Conservation (phyloP, 73 alveolate species). For the Symbiodinium natans region DNA sequence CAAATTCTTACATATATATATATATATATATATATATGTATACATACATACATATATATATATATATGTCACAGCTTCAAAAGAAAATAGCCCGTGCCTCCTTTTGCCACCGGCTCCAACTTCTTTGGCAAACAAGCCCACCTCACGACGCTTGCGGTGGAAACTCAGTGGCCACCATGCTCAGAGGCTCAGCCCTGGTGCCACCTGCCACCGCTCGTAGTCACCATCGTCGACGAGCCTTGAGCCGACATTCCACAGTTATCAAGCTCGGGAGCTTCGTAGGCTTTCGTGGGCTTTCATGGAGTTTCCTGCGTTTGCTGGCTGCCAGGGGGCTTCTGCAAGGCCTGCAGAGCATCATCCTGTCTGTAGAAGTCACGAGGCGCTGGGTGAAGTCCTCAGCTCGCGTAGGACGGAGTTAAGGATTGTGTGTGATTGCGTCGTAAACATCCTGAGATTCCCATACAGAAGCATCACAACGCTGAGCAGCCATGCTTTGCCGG, state of each 20-base stretch:
- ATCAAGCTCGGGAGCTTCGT: neutral
- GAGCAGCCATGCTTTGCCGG: neutral
- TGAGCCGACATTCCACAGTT: neutral
- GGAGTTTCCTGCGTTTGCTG: too few species aligned
- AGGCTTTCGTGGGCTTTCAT: too few species aligned
- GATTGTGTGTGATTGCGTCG: too few species aligned
- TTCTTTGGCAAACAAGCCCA: conserved; percentile 39
- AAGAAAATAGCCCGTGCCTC: too few species aligned
- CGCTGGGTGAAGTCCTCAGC: neutral
- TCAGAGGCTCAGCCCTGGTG: neutral
- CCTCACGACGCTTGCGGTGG: neutral
- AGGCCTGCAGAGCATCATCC: conserved; percentile 34
- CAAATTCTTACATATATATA: too few species aligned
- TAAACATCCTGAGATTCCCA: too few species aligned
- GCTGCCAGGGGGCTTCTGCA: conserved; percentile 39
- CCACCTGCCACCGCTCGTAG: neutral
- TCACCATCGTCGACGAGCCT: neutral
- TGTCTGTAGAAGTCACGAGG: conserved; percentile 26
- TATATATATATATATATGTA: too few species aligned
- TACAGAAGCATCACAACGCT: too few species aligned
- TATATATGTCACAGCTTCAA: too few species aligned
- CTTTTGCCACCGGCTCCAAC: conserved; percentile 51
- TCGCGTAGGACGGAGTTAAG: neutral
- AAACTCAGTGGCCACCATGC: neutral
- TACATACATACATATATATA: too few species aligned